These are phyloP conservation scores for Carex scoparia DNA, from an alignment of 176 grass and related monocot genomes.

Conservation along the genomic window DNA sequence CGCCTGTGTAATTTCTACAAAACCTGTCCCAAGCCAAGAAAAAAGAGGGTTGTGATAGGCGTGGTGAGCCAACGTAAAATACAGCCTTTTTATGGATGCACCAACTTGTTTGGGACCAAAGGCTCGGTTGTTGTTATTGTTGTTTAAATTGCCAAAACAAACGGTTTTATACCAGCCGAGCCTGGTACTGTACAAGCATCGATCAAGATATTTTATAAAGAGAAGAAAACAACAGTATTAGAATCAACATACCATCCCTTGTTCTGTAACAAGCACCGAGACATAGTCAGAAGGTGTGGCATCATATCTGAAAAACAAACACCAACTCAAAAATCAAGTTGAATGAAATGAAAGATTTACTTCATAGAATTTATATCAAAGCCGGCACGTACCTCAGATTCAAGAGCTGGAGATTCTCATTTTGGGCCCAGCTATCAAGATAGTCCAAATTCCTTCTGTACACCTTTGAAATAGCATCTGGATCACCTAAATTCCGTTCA, in stretches of 20 bases:
- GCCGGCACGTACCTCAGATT: constrained; percentile 57
- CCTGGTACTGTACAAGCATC: constrained; percentile 4
- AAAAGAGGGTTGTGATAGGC: too few species aligned
- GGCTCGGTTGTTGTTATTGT: too few species aligned
- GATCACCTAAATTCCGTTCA: constrained; percentile 40
- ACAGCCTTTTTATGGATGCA: too few species aligned
- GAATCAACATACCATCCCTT: constrained; percentile 65
- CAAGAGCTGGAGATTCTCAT: constrained; percentile 59
- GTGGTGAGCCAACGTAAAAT: too few species aligned
- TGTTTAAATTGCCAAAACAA: constrained; percentile 17
- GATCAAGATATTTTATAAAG: background rate
- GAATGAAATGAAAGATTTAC: background rate
- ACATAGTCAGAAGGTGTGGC: constrained; percentile 74
- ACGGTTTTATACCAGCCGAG: background rate
- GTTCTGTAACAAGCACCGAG: constrained; percentile 85
- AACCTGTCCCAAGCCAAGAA: too few species aligned
- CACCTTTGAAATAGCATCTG: constrained; percentile 66
- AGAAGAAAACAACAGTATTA: constrained; percentile 10
- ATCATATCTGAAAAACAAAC: constrained; percentile 53
- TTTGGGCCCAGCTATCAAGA: constrained; percentile 47
- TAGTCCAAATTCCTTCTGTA: constrained; percentile 31
- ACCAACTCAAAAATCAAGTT: constrained; percentile 24
- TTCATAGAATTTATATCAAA: background rate
- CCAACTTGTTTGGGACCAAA: too few species aligned
- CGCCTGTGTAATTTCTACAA: too few species aligned